Evolutionary conservation across 805 yeast genomes (phyloP).

Genomic region (Kodamaea laetipori): DNA sequence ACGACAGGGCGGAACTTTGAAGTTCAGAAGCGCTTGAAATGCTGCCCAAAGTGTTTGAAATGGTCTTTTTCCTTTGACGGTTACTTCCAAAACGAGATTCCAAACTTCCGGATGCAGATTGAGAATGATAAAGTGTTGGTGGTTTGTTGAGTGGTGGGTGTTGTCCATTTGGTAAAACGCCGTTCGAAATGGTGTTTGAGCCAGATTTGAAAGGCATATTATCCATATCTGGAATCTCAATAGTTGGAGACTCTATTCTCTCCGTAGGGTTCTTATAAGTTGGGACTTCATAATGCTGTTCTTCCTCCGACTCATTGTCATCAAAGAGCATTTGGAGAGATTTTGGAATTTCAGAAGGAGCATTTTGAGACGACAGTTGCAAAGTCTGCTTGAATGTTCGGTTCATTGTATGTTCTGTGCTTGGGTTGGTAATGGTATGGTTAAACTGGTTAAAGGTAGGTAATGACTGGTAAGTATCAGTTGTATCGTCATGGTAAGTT

Average conservation of each 20-base stretch:
- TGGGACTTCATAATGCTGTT: constrained; percentile 4
- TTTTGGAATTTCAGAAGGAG: constrained; percentile 60
- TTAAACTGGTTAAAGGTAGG: constrained; percentile 24
- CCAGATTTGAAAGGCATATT: constrained; percentile 27
- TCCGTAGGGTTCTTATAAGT: constrained; percentile 17
- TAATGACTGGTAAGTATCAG: constrained; percentile 26
- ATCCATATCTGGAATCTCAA: constrained; percentile 72
- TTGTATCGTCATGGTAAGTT: constrained; percentile 20
- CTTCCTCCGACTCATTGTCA: constrained; percentile 30
- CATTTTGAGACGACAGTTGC: constrained; percentile 10
- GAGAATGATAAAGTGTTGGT: constrained; percentile 44
- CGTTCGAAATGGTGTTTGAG: background rate
- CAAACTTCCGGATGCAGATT: constrained; percentile 43
- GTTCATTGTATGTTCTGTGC: constrained; percentile 17
- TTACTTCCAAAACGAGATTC: constrained; percentile 28
- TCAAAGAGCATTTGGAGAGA: constrained; percentile 73
- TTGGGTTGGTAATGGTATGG: constrained; percentile 6
- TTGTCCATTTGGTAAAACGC: constrained; percentile 4
- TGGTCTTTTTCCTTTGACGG: constrained; percentile 37
- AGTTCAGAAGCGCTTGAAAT: background rate
- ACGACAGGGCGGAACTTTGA: background rate
- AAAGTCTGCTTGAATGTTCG: constrained; percentile 4
- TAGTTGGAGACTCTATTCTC: constrained; percentile 57
- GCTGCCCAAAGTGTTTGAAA: constrained; percentile 37
- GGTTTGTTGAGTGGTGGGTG: constrained; percentile 41